Conservation (phyloP, 345 rosid genomes). For the Corchorus capsularis region DNA sequence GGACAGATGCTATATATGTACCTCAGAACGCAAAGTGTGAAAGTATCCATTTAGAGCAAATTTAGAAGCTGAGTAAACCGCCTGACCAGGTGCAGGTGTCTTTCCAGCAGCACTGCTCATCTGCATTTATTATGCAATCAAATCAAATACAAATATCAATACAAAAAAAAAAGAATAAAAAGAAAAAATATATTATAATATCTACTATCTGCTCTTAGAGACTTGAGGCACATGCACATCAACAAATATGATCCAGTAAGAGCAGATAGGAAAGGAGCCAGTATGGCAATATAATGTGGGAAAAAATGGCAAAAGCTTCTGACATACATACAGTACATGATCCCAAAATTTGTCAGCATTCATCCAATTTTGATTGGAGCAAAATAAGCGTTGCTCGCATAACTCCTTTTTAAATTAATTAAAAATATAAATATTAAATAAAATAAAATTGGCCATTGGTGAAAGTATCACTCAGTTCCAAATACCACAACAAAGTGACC, state of each 20-base stretch:
- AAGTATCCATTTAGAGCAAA: conserved; percentile 91
- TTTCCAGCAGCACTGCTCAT: conserved; percentile 99
- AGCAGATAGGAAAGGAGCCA: background rate
- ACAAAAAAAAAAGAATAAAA: conserved; percentile 8
- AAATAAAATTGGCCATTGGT: background rate
- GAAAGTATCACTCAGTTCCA: conserved; percentile 24
- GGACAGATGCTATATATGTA: conserved; percentile 23
- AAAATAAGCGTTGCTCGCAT: background rate
- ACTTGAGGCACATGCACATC: background rate
- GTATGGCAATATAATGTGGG: background rate
- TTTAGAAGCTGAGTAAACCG: conserved; percentile 91
- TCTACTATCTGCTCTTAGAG: conserved; percentile 9
- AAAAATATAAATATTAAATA: background rate
- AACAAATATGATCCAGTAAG: background rate
- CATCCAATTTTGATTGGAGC: background rate
- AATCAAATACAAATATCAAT: background rate
- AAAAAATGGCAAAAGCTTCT: no score
- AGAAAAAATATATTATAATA: background rate
- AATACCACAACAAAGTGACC: conserved; percentile 99
- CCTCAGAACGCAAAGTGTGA: conserved; percentile 95
- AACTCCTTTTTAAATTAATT: background rate
- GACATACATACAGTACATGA: background rate
- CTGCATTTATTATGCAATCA: conserved; percentile 37
- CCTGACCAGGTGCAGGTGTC: conserved; percentile 93
- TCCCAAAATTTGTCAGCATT: background rate